Conservation (phyloP, 2,329 filamentous ascomycete genomes). For the Coniochaeta sp. region DNA sequence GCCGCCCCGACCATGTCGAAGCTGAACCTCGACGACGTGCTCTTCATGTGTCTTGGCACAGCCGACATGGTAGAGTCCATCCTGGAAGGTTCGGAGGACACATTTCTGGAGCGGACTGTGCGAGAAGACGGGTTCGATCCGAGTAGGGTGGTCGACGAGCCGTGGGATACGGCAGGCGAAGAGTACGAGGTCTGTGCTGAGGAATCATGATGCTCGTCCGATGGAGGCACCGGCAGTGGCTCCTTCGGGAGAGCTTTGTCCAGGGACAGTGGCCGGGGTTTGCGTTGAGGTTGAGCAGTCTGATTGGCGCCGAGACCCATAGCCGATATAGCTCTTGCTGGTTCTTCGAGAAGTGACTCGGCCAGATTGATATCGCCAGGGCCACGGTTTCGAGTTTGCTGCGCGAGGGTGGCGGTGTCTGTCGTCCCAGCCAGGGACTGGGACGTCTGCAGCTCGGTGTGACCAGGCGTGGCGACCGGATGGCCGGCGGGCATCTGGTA, state of each 20-base stretch:
- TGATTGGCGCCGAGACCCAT: background rate
- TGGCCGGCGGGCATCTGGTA: slow-evolving; percentile 14
- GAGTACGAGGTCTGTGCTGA: background rate
- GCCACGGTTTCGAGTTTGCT: background rate
- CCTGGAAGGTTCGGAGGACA: slow-evolving; percentile 43
- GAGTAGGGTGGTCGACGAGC: slow-evolving; percentile 9
- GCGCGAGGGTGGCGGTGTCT: background rate
- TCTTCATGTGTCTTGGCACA: slow-evolving; percentile 61
- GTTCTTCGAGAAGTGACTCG: background rate
- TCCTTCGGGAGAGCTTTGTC: slow-evolving; percentile 6
- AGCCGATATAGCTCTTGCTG: background rate
- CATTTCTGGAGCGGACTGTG: slow-evolving; percentile 40
- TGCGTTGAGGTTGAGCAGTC: background rate
- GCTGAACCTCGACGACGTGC: slow-evolving; percentile 72
- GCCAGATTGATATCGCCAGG: background rate
- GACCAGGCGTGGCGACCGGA: background rate
- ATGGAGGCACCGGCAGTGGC: background rate
- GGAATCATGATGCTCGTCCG: background rate
- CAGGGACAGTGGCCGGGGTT: background rate
- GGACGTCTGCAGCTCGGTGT: background rate
- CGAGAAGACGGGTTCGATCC: slow-evolving; percentile 25
- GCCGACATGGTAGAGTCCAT: slow-evolving; percentile 36
- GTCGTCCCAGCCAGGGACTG: background rate
- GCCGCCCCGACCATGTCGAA: slow-evolving; percentile 73
- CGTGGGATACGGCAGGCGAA: slow-evolving; percentile 1